phyloP scores from a whole-genome alignment of 1,284 basidiomycete species.

The Dichomitus squalens region DNA sequence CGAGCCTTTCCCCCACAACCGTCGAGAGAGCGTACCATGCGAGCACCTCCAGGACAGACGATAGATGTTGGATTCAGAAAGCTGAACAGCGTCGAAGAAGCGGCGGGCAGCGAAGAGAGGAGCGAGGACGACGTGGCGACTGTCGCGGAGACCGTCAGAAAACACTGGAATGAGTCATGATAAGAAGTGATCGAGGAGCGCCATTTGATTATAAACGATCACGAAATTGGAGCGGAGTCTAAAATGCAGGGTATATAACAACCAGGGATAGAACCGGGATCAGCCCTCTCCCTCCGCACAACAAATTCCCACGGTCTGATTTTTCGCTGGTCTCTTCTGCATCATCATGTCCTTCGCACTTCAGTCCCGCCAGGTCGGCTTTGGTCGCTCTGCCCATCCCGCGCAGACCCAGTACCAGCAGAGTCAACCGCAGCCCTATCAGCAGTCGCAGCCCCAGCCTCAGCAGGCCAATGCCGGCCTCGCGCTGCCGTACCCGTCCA shows the following conservation, averaged over 20 bases:
- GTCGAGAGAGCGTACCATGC: background rate
- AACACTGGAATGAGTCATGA: slow-evolving; percentile 22
- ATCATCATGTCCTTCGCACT: slow-evolving; percentile 67
- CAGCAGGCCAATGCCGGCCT: slow-evolving; percentile 36
- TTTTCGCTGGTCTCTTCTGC: slow-evolving; percentile 12
- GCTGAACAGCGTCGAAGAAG: background rate
- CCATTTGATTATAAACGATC: slow-evolving; percentile 24
- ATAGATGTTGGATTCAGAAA: background rate
- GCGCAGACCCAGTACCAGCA: slow-evolving; percentile 41
- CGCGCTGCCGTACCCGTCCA: slow-evolving; percentile 51
- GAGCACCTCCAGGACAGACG: background rate
- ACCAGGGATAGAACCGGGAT: slow-evolving; percentile 11
- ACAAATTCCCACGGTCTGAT: slow-evolving; percentile 36
- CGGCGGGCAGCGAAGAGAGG: background rate
- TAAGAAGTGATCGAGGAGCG: slow-evolving; percentile 21
- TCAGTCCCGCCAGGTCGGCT: slow-evolving; percentile 72
- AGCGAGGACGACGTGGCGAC: slow-evolving; percentile 10
- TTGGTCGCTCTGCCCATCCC: slow-evolving; percentile 59
- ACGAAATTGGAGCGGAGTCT: slow-evolving; percentile 34
- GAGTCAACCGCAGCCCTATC: slow-evolving; percentile 31
- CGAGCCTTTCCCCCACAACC: background rate
- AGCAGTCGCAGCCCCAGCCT: slow-evolving; percentile 34
- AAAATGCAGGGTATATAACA: slow-evolving; percentile 36
- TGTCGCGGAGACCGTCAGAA: slow-evolving; percentile 17
- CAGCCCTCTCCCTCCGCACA: slow-evolving; percentile 23